A percentile compares a stretch with the other conserved stretches of the same genome.
These are phyloP conservation scores for Dillenia turbinata DNA, from an alignment of 164 flowering plant species.

Conservation along the genomic window DNA sequence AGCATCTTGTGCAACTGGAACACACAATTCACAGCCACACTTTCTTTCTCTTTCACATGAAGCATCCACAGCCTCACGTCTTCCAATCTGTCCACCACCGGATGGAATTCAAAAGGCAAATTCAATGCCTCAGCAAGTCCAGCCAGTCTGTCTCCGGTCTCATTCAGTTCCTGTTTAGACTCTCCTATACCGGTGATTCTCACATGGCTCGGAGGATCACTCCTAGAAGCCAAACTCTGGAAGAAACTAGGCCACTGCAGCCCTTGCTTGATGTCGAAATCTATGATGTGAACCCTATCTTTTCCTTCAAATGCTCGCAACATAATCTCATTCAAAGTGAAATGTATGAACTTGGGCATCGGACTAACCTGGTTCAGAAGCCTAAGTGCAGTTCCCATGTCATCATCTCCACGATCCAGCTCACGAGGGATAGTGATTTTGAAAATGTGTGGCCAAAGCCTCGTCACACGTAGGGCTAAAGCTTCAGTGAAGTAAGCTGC, in stretches of 20 bases:
- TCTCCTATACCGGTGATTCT: conserved; percentile 92
- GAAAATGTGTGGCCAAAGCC: conserved; percentile 87
- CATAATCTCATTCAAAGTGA: conserved; percentile 84
- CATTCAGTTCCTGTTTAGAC: conserved; percentile 81
- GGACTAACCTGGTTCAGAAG: conserved; percentile 83
- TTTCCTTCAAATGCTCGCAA: conserved; percentile 88
- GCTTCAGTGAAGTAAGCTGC: conserved; percentile 86
- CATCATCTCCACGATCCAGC: conserved; percentile 55
- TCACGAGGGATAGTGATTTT: conserved; percentile 61
- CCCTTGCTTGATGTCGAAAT: conserved; percentile 93
- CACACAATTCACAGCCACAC: conserved; percentile 76
- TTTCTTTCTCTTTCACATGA: conserved; percentile 82
- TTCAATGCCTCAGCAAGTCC: conserved; percentile 72
- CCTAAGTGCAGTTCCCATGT: conserved; percentile 53
- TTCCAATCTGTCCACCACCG: conserved; percentile 87
- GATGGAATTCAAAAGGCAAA: conserved; percentile 80
- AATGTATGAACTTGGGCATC: conserved; percentile 81
- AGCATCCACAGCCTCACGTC: conserved; percentile 99
- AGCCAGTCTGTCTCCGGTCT: conserved; percentile 79
- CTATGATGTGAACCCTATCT: conserved; percentile 83
- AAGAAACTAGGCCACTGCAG: conserved; percentile 94
- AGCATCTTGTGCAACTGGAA: conserved; percentile 83
- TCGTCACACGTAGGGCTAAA: conserved; percentile 57
- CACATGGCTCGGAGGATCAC: conserved; percentile 78
- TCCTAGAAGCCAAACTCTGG: conserved; percentile 77